These are phyloP conservation scores for Erodium maritimum DNA, from an alignment of 345 rosid species.

Conservation along the genomic window DNA sequence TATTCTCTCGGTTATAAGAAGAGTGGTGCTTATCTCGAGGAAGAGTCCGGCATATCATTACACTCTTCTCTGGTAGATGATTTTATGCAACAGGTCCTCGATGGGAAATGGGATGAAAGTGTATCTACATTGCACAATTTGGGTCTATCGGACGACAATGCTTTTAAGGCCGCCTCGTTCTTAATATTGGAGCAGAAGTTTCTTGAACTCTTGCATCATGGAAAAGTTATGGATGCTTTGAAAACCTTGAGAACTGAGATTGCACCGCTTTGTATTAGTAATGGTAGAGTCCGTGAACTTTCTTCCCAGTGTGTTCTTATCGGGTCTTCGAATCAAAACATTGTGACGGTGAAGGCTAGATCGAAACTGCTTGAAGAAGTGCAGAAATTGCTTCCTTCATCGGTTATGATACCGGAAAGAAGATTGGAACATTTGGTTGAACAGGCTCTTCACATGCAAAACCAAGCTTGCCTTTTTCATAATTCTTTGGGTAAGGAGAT, in stretches of 20 bases:
- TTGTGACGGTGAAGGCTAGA: constrained; percentile 26
- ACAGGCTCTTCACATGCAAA: constrained; percentile 50
- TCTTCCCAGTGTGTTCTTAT: constrained; percentile 16
- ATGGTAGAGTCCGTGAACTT: constrained; percentile 35
- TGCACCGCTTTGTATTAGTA: constrained; percentile 33
- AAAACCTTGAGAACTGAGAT: constrained; percentile 57
- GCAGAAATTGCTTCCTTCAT: constrained; percentile 43
- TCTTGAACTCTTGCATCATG: constrained; percentile 34
- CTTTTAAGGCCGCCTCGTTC: constrained; percentile 40
- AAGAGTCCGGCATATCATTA: constrained; percentile 53
- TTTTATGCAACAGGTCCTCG: constrained; percentile 35
- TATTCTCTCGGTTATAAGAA: constrained; percentile 50
- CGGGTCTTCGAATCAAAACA: constrained; percentile 18
- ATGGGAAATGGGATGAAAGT: constrained; percentile 51
- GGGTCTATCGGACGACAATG: constrained; percentile 28
- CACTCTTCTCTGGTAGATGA: constrained; percentile 29
- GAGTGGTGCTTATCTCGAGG: constrained; percentile 49
- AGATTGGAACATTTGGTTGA: constrained; percentile 60
- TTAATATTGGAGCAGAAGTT: constrained; percentile 54
- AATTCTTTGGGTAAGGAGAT: constrained; percentile 38
- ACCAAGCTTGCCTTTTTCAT: constrained; percentile 45
- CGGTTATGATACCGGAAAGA: constrained; percentile 42
- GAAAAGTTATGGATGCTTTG: constrained; percentile 40
- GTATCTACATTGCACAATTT: constrained; percentile 29
- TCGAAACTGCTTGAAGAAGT: constrained; percentile 40